Conservation (phyloP, 1,284 basidiomycete species). For the Pseudozyma thailandica region DNA sequence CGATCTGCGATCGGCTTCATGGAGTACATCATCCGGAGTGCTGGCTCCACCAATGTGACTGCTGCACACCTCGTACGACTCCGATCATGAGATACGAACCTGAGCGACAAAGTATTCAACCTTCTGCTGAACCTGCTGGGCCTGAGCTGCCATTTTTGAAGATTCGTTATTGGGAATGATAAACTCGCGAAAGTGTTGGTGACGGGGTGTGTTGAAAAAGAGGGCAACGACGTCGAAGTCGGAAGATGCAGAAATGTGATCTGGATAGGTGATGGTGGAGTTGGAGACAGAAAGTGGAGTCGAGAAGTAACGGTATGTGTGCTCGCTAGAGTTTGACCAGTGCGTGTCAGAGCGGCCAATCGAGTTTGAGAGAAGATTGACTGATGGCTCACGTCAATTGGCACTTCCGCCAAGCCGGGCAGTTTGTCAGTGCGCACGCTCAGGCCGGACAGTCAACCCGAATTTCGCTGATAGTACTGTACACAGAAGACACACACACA, state of each 20-base stretch:
- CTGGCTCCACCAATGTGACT: neutral
- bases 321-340: constrained; percentile 1
- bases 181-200: constrained; percentile 6
- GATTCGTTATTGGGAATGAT: constrained; percentile 2
- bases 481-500: neutral
- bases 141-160: constrained; percentile 60
- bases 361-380: constrained; percentile 6
- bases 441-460: constrained; percentile 14
- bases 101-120: constrained; percentile 65
- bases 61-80: neutral
- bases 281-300: neutral
- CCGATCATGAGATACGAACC: constrained; percentile 44
- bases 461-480: neutral
- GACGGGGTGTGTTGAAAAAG: neutral
- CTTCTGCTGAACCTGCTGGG: constrained; percentile 65
- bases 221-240: constrained; percentile 16
- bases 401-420: neutral
- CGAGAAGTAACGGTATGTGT: neutral
- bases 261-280: constrained; percentile 9
- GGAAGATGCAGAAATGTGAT: neutral
- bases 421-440: constrained; percentile 7
- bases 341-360: neutral
- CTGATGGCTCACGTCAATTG: constrained; percentile 6
- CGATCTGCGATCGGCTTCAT: neutral
- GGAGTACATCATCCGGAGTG: neutral